These are phyloP conservation scores for Sphaerobolus stellatus DNA, from an alignment of 1,284 basidiomycete species.

Conservation along the genomic window DNA sequence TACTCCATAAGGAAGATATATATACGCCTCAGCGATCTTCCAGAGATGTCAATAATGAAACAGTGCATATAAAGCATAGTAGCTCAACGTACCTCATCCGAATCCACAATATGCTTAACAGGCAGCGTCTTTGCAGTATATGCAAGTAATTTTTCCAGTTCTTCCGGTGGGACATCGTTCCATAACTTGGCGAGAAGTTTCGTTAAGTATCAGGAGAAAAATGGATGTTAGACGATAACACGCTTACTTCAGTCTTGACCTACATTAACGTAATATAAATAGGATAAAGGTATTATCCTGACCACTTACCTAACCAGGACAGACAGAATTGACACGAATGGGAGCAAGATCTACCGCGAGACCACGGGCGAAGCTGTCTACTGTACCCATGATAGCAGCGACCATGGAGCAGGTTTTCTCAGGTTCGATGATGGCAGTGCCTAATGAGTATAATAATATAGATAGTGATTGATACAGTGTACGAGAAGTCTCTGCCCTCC, in stretches of 20 bases:
- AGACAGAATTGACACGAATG: slow-evolving; percentile 20
- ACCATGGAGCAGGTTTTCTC: slow-evolving; percentile 16
- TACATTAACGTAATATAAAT: not conserved
- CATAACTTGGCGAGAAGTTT: slow-evolving; percentile 16
- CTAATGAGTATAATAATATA: too few species aligned
- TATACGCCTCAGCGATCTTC: too few species aligned
- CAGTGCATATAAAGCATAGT: too few species aligned
- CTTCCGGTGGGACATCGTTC: slow-evolving; percentile 15
- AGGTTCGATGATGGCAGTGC: slow-evolving; percentile 16
- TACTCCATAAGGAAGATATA: too few species aligned
- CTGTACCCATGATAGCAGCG: slow-evolving; percentile 19
- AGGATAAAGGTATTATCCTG: not conserved
- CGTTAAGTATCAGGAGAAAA: not conserved
- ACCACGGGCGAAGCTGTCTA: slow-evolving; percentile 18
- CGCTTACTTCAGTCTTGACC: slow-evolving; percentile 15
- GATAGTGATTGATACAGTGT: too few species aligned
- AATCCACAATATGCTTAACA: slow-evolving; percentile 17
- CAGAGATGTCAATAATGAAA: not conserved
- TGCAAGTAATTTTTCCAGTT: slow-evolving; percentile 12
- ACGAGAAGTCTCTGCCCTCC: too few species aligned
- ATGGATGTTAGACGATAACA: not conserved
- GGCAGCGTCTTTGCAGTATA: slow-evolving; percentile 9
- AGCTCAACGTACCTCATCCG: slow-evolving; percentile 16
- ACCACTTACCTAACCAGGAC: slow-evolving; percentile 19
- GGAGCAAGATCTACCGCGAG: slow-evolving; percentile 24